A percentile compares a stretch with the other conserved stretches of the same genome.
Conservation (phyloP, 2,329 filamentous ascomycete genomes). For the Hypoxylon sp. region DNA sequence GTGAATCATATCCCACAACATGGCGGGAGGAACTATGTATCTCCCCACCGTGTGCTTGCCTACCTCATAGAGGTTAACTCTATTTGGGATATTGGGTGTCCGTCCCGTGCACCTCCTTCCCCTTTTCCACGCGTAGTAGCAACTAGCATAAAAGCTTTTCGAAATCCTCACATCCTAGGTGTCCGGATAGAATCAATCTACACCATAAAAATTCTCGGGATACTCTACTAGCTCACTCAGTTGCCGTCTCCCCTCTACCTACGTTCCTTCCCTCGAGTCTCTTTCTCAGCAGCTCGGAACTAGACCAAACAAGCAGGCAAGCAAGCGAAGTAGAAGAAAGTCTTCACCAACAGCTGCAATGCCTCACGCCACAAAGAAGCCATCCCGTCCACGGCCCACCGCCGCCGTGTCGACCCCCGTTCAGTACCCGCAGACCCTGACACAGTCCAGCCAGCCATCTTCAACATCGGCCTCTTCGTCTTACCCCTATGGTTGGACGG, state of each 20-base stretch:
- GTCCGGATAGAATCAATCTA: neutral
- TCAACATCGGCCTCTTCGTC: slow-evolving; percentile 3
- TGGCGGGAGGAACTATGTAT: slow-evolving; percentile 11
- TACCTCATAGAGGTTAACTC: slow-evolving; percentile 5
- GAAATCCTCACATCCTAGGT: neutral
- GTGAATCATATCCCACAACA: slow-evolving; percentile 19
- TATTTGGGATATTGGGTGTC: neutral
- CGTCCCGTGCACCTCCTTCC: neutral
- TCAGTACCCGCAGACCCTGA: slow-evolving; percentile 16
- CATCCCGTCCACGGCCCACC: slow-evolving; percentile 19
- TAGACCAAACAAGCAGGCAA: neutral
- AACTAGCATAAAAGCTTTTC: neutral
- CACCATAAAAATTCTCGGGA: neutral
- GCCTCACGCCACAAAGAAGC: slow-evolving; percentile 40
- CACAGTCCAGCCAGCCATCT: slow-evolving; percentile 17
- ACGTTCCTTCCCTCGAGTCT: neutral
- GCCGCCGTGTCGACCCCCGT: slow-evolving; percentile 5
- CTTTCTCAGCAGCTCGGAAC: neutral
- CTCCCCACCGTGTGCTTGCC: slow-evolving; percentile 12
- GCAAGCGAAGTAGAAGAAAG: neutral
- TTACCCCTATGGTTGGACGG: slow-evolving; percentile 30
- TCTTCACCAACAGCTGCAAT: slow-evolving; percentile 10
- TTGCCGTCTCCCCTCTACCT: neutral
- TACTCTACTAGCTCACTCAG: neutral
- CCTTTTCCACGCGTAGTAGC: neutral